Evolutionary conservation across 768 basidiomycete genomes (phyloP), one percentile per base, ranked within the genome.

Genomic region (Gloeopeniophorella convolvens): DNA sequence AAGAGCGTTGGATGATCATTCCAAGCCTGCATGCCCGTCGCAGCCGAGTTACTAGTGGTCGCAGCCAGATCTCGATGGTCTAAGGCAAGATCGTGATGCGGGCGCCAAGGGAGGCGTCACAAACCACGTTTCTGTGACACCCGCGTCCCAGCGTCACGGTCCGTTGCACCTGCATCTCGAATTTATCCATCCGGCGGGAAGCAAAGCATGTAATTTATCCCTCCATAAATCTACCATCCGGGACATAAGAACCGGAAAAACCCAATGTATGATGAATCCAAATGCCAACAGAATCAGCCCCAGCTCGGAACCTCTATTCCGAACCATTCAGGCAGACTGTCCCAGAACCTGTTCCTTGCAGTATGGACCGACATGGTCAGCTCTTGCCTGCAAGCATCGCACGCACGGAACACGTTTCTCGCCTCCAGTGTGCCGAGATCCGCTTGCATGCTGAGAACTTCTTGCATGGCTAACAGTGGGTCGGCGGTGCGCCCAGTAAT

Each of bases 381-480:
- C 23, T 53, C 57, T 10, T 43, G 35, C 26, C 55, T 39, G 42
- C 57, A 58, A 15, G 45, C 41, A 27, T 56, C 57, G 27, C 57
- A 58, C 5, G 50, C 46, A 28, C 48, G 54, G n/a, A 42, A 43
- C 24, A 52, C 26, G 13, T 45, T 45, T 24, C 55, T 52, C 35
- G 33, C 34, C 44, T 43, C 44, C 27, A 30, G 43, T 11, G 44
- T 48, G 15, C 48, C 44, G 8, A 44, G 40, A 27, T 50, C 40
- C 3, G 54, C 34, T 35, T 54, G 55, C 33, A 56, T 26, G 20
- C 41, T 49, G 36, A 56, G 50, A 13, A 46, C 50, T n/a, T 57
- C 50, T 34, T 45, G 44, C 57, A 58, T 56, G 27, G 50, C 55
- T n/a, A 56, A 41, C 46, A 58, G 51, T 13, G 57, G 57, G 41